phyloP scores from a whole-genome alignment of 108 stramenopile species.

The Stephanodiscus triporus region DNA sequence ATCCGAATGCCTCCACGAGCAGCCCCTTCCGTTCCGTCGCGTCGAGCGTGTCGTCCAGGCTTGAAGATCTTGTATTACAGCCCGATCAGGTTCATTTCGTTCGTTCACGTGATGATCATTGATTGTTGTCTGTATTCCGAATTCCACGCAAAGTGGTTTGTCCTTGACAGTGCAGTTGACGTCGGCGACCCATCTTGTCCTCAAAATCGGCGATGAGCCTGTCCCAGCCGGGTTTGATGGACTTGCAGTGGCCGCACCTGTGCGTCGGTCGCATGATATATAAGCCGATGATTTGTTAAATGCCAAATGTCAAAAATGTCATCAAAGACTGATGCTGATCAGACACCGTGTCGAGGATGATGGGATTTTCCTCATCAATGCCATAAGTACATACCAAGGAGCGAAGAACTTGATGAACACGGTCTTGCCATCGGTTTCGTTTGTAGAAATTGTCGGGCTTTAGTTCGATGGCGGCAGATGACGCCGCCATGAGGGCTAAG shows the following conservation, averaged over 20 bases:
- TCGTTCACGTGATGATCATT: no score
- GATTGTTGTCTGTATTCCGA: slow-evolving; percentile 62
- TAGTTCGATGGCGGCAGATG: background rate
- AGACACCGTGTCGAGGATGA: no score
- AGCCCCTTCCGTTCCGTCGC: no score
- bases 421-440: slow-evolving; percentile 67
- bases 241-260: slow-evolving; percentile 60
- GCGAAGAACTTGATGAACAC: slow-evolving; percentile 86
- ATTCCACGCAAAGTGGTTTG: slow-evolving; percentile 64
- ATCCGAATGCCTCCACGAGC: no score
- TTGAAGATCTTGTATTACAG: no score
- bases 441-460: background rate
- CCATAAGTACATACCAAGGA: slow-evolving; percentile 59
- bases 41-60: no score
- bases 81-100: no score
- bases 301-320: background rate
- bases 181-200: slow-evolving; percentile 73
- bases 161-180: slow-evolving; percentile 87
- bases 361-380: background rate
- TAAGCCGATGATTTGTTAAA: background rate
- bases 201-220: slow-evolving; percentile 72
- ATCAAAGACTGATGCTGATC: background rate
- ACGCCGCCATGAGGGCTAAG: background rate
- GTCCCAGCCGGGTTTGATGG: slow-evolving; percentile 56
- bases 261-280: background rate